These are phyloP conservation scores for Chlorella sp. DNA, from an alignment of 139 green algal species.

Conservation along the genomic window DNA sequence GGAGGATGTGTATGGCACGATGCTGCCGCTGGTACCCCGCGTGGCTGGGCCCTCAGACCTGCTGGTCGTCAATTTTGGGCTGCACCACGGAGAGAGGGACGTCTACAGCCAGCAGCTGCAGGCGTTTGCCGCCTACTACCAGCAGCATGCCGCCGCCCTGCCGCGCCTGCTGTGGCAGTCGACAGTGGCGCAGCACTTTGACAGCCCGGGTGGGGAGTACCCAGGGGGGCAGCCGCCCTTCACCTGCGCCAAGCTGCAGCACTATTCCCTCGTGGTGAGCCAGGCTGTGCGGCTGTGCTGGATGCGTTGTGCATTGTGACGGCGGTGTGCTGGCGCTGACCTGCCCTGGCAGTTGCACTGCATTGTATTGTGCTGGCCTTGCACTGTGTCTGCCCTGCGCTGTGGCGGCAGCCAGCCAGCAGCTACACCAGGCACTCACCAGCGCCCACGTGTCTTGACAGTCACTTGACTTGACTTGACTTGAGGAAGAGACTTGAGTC, in stretches of 20 bases:
- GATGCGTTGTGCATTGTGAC: too few species aligned
- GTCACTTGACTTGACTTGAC: too few species aligned
- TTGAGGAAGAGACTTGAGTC: not conserved
- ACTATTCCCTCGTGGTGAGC: too few species aligned
- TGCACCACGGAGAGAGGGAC: not conserved
- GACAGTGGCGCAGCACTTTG: conserved; percentile 18
- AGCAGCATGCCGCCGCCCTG: not conserved
- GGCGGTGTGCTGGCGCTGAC: too few species aligned
- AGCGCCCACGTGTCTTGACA: too few species aligned
- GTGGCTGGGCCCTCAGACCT: not conserved
- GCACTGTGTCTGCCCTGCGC: not conserved
- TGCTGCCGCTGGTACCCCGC: not conserved
- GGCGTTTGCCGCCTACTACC: not conserved
- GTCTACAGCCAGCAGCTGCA: not conserved
- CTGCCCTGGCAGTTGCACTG: too few species aligned
- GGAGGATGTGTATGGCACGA: not conserved
- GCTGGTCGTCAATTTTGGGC: conserved; percentile 15
- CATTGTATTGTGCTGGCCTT: not conserved
- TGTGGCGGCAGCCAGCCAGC: too few species aligned
- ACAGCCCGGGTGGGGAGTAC: not conserved
- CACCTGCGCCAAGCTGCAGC: not conserved
- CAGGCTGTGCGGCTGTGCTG: too few species aligned
- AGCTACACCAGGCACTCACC: too few species aligned
- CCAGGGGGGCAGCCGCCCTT: not conserved
- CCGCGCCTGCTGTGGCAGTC: conserved; percentile 18